phyloP scores from a whole-genome alignment of 2,329 filamentous ascomycete species.

The Epicoccum sorghinum region DNA sequence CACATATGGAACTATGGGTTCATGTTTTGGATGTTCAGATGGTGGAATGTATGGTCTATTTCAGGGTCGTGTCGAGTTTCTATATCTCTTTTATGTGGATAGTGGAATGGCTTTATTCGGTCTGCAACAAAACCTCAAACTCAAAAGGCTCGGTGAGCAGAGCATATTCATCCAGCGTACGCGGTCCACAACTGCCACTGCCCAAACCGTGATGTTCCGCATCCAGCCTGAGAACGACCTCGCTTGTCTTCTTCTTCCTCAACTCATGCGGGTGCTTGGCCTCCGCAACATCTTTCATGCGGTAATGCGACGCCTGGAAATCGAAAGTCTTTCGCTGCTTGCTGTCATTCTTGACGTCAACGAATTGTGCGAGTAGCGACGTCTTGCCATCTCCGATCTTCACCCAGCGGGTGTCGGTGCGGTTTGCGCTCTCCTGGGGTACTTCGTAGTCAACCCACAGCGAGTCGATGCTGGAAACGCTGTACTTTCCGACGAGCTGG shows the following conservation, averaged over 20 bases:
- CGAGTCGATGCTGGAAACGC: conserved; percentile 51
- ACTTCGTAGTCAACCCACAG: conserved; percentile 68
- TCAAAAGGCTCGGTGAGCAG: conserved; percentile 47
- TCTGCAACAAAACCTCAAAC: conserved; percentile 40
- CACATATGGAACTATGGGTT: too few relatives aligned
- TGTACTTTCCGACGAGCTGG: conserved; percentile 59
- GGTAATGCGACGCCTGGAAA: conserved; percentile 64
- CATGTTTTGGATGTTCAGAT: too few relatives aligned
- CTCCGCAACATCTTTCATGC: conserved; percentile 58
- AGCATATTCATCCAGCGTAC: conserved; percentile 51
- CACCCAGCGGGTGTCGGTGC: conserved; percentile 66
- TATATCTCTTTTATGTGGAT: background rate
- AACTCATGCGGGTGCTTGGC: conserved; percentile 71
- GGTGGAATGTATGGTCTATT: too few relatives aligned
- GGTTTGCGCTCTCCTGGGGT: conserved; percentile 71
- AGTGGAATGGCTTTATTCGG: background rate
- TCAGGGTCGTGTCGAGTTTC: too few relatives aligned
- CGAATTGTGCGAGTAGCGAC: conserved; percentile 37
- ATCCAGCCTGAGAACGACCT: conserved; percentile 65
- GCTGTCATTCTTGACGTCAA: conserved; percentile 22
- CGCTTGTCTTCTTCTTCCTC: conserved; percentile 57
- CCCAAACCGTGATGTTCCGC: conserved; percentile 68
- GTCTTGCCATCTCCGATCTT: conserved; percentile 28
- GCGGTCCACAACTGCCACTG: conserved; percentile 67
- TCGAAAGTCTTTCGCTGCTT: conserved; percentile 33